Conservation (phyloP, 805 yeast genomes). For the Ogataea paradorogensis region DNA sequence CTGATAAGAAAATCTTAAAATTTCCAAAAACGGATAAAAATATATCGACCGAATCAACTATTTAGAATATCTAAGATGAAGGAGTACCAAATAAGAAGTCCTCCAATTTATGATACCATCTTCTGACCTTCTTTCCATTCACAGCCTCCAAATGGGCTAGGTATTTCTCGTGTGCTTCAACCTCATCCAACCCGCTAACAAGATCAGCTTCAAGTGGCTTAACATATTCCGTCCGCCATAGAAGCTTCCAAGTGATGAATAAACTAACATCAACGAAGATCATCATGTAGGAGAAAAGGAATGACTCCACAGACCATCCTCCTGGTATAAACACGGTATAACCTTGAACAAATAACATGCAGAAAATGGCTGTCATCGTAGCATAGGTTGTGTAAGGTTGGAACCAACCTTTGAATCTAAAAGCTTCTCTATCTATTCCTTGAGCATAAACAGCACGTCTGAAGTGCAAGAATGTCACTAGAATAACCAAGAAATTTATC, state of each 20-base stretch:
- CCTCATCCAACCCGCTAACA: slow-evolving; percentile 50
- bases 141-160: slow-evolving; percentile 12
- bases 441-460: slow-evolving; percentile 57
- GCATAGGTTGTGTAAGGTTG: slow-evolving; percentile 59
- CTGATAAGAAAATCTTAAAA: slow-evolving; percentile 1
- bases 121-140: slow-evolving; percentile 8
- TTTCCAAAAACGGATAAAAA: background rate
- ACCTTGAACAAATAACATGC: slow-evolving; percentile 62
- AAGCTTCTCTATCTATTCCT: slow-evolving; percentile 40
- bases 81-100: slow-evolving; percentile 18
- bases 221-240: slow-evolving; percentile 46
- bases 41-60: background rate
- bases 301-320: slow-evolving; percentile 56
- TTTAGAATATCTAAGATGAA: background rate
- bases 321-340: slow-evolving; percentile 69
- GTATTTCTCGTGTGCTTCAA: slow-evolving; percentile 53
- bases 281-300: slow-evolving; percentile 71
- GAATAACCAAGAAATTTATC: slow-evolving; percentile 56
- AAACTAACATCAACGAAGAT: slow-evolving; percentile 53
- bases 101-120: slow-evolving; percentile 15
- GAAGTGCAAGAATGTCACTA: slow-evolving; percentile 59
- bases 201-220: slow-evolving; percentile 51
- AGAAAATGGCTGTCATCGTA: slow-evolving; percentile 43
- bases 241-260: slow-evolving; percentile 51
- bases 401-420: slow-evolving; percentile 52